A percentile compares a stretch with the other conserved stretches of the same genome.
Conservation (phyloP, 2,329 filamentous ascomycete genomes). For the Epichloe gansuensis region DNA sequence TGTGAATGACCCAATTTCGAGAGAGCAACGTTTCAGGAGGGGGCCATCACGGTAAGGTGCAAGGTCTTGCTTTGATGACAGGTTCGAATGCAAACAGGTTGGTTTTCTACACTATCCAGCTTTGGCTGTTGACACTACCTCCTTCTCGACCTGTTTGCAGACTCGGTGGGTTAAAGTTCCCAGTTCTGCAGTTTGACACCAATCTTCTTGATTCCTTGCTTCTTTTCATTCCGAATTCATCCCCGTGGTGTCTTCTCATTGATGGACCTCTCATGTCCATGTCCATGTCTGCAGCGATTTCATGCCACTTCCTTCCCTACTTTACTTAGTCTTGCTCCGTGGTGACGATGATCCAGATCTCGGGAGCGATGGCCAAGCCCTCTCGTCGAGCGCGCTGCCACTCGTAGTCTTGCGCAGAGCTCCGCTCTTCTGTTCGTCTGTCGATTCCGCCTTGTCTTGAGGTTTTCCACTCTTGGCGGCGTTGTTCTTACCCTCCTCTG, state of each 20-base stretch:
- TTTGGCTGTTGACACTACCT: background rate
- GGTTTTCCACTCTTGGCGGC: background rate
- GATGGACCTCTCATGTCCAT: too few species aligned
- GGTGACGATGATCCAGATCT: background rate
- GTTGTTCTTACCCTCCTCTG: background rate
- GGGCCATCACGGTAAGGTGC: too few species aligned
- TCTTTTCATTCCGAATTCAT: too few species aligned
- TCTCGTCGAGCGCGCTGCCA: slow-evolving; percentile 1
- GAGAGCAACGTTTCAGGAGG: too few species aligned
- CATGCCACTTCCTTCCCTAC: background rate
- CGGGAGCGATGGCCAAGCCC: slow-evolving; percentile 3
- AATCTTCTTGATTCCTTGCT: background rate
- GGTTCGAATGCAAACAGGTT: background rate
- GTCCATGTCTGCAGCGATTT: too few species aligned
- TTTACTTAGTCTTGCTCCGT: background rate
- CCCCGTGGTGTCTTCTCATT: too few species aligned
- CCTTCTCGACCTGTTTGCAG: too few species aligned
- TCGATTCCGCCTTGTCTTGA: too few species aligned
- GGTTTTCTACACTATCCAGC: background rate
- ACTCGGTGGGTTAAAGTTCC: too few species aligned
- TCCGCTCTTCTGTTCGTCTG: background rate
- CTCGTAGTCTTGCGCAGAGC: background rate
- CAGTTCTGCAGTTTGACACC: background rate
- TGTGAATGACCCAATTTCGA: too few species aligned
- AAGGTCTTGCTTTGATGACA: background rate